A percentile compares a stretch with the other conserved stretches of the same genome.
phyloP scores from a whole-genome alignment of 805 yeast genomes.

The Komagataella phaffii region DNA sequence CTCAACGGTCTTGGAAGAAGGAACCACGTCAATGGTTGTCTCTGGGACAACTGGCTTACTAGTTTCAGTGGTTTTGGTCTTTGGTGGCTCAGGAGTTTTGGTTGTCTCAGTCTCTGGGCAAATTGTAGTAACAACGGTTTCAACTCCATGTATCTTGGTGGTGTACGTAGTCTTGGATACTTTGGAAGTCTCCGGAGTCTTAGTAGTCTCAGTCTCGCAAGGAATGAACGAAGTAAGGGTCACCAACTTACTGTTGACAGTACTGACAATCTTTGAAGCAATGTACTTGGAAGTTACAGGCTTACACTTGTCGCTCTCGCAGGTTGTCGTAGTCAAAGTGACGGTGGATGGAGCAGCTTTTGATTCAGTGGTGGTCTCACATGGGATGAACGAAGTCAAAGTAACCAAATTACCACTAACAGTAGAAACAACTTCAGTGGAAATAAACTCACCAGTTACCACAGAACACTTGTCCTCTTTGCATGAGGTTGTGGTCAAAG shows the following conservation, averaged over 20 bases:
- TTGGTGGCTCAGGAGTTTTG: constrained; percentile 2
- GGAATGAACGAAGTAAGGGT: not conserved
- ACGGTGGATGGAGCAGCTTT: constrained; percentile 6
- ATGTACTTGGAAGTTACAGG: not conserved
- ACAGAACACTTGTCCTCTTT: constrained; percentile 2
- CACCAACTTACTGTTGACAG: not conserved
- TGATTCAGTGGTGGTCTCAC: constrained; percentile 2
- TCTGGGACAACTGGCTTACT: constrained; percentile 4
- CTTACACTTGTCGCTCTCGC: not conserved
- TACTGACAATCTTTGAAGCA: not conserved
- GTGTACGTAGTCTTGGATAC: constrained; percentile 12
- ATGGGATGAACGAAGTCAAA: constrained; percentile 6
- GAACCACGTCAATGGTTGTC: constrained; percentile 8
- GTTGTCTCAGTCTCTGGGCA: constrained; percentile 3
- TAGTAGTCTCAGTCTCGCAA: constrained; percentile 4
- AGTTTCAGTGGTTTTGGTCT: constrained; percentile 3
- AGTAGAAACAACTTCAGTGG: constrained; percentile 1
- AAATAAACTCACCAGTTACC: constrained; percentile 1
- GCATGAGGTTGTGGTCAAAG: constrained; percentile 3
- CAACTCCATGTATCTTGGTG: constrained; percentile 9
- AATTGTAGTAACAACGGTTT: constrained; percentile 10
- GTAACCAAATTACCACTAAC: constrained; percentile 2
- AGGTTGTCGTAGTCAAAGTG: constrained; percentile 7
- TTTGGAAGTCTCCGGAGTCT: constrained; percentile 7
- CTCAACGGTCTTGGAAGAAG: constrained; percentile 1